phyloP scores from a whole-genome alignment of 768 basidiomycete species.

The Mrakia gelida region DNA sequence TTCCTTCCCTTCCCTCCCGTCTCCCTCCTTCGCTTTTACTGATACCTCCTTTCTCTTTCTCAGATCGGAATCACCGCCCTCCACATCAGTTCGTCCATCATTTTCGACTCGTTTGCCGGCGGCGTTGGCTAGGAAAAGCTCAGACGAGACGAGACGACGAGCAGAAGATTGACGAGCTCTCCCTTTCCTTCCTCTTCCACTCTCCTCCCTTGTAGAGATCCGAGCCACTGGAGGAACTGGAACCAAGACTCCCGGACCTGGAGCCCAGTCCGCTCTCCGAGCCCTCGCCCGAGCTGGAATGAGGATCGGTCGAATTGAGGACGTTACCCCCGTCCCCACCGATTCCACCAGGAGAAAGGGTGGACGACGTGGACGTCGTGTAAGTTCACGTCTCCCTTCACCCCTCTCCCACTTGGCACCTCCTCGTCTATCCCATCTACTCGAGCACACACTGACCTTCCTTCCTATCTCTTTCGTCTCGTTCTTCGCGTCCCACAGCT shows the following conservation, averaged over 20 bases:
- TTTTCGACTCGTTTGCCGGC: not conserved
- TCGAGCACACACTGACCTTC: not conserved
- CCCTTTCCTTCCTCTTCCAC: not conserved
- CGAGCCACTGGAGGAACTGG: slow-evolving; percentile 96
- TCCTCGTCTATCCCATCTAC: too few relatives aligned
- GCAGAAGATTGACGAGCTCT: not conserved
- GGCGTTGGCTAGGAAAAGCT: not conserved
- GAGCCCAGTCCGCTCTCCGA: slow-evolving; percentile 95
- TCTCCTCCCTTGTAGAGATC: slow-evolving; percentile 49
- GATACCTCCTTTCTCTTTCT: not conserved
- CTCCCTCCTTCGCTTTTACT: not conserved
- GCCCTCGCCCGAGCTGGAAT: slow-evolving; percentile 97
- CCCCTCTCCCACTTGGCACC: not conserved
- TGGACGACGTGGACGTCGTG: slow-evolving; percentile 27
- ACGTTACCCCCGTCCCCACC: slow-evolving; percentile 60
- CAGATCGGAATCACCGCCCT: slow-evolving; percentile 81
- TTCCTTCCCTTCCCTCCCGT: not conserved
- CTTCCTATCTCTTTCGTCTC: not conserved
- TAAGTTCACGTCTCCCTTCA: not conserved
- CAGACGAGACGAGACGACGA: not conserved
- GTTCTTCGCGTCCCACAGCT: not conserved
- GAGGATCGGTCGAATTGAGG: slow-evolving; percentile 92
- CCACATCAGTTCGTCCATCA: slow-evolving; percentile 61
- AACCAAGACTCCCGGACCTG: slow-evolving; percentile 98
- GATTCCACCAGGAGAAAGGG: slow-evolving; percentile 98